phyloP scores from a whole-genome alignment of 768 basidiomycete genomes.

The Psilocybe cubensis region DNA sequence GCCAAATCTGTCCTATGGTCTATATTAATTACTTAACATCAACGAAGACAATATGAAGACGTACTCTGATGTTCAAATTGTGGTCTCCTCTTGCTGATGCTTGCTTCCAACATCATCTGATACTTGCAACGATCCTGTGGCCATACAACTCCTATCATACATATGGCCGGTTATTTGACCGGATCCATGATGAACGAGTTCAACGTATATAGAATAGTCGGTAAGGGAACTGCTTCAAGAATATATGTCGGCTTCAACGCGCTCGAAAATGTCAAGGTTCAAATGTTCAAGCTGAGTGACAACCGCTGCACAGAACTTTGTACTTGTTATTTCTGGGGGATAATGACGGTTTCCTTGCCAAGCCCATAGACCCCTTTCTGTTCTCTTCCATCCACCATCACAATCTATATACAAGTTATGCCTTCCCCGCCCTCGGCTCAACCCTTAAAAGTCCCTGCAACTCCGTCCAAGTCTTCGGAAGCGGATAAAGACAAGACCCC shows the following conservation, averaged over 20 bases:
- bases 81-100: too few species aligned
- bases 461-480: constrained; percentile 50
- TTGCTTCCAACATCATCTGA: too few species aligned
- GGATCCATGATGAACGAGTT: too few species aligned
- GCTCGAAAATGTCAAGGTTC: neutral
- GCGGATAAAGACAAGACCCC: constrained; percentile 57
- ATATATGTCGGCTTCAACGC: neutral
- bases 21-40: too few species aligned
- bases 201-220: too few species aligned
- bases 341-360: neutral
- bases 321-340: constrained; percentile 12
- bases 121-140: too few species aligned
- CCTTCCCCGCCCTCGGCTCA: constrained; percentile 58
- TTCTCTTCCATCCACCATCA: neutral
- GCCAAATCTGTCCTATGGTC: too few species aligned
- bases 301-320: constrained; percentile 12
- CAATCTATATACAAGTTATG: constrained; percentile 10
- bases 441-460: constrained; percentile 67
- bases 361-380: constrained; percentile 5
- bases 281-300: neutral
- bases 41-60: too few species aligned
- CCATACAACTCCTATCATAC: too few species aligned
- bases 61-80: too few species aligned
- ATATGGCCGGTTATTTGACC: too few species aligned
- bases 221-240: neutral